Evolutionary conservation across 108 stramenopile genomes (phyloP), one percentile per base, ranked within the genome.

Genomic region (Craspedostauros australis): DNA sequence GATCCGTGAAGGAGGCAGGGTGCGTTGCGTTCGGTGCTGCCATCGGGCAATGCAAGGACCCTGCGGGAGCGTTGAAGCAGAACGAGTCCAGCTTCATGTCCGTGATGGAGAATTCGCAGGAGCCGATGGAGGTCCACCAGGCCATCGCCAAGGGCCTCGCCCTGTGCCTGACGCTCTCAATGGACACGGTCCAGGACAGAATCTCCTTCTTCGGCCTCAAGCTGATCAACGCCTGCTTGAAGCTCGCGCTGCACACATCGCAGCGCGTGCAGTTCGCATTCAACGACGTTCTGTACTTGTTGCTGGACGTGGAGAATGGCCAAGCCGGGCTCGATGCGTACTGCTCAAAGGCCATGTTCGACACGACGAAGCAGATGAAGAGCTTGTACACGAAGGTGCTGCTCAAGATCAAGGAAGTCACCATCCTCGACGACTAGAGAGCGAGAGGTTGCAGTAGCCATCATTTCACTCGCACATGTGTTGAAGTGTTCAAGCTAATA

Each of bases 211-310:
- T 57, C 60, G 84, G 62, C 19, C 60, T 57, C 46, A 73, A 28
- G 0, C 30, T 93, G 40, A 64, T 89, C 0, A 74, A 82, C 61
- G 75, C 69, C 36, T 80, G 80, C 18, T 49, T 93, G 51, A 79
- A 83, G 39, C 45, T 87, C 14, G 83, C 86, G 12, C 76, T 89
- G 76, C 74, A 70, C 47, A 86, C 84, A 12, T 53, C 79, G 7
- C 84, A 87, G 46, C 70, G 84, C 1, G 84, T 88, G 22, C 91
- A 93, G 54, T 86, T 80, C 58, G 70, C 84, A 18, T 88, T 72
- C 56, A 89, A 93, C 43, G 88, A 93, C 49, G 88, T 93, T 25
- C 46, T 93, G n/a, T 93, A 79, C 76, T 44, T 89, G 16, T 86
- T 83, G 12, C 54, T 93, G 61, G 66, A 83, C 62, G 84, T 89